These are phyloP conservation scores for Fusarium brachygibbosum DNA, from an alignment of 2,329 filamentous ascomycete genomes.

Conservation along the genomic window DNA sequence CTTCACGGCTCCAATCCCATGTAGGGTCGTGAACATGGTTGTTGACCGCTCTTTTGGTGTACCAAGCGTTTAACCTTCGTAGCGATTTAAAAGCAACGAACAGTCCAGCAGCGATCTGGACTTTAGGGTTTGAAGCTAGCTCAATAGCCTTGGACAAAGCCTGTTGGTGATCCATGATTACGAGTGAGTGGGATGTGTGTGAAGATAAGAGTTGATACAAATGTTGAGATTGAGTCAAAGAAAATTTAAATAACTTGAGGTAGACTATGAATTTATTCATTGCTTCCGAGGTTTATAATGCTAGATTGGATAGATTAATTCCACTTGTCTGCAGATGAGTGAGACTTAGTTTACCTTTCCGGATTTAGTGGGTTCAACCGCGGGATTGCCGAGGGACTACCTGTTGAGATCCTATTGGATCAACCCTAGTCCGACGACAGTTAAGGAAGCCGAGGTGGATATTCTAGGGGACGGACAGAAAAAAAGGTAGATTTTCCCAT, in stretches of 20 bases:
- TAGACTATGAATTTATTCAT: neutral
- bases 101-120: neutral
- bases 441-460: no score
- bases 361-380: no score
- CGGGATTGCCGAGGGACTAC: no score
- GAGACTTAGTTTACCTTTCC: no score
- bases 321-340: neutral
- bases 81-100: neutral
- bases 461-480: no score
- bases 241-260: neutral
- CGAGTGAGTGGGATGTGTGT: no score
- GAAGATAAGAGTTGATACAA: neutral
- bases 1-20: neutral
- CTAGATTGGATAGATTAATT: neutral
- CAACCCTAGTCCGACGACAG: no score
- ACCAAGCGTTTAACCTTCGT: neutral
- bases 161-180: neutral
- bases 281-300: neutral
- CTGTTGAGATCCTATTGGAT: no score
- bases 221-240: neutral
- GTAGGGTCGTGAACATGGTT: neutral
- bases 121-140: neutral
- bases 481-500: no score
- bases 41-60: slow-evolving; percentile 2
- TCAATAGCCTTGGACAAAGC: neutral